Conservation (phyloP, 768 basidiomycete genomes). For the Goffeauzyma gilvescens region DNA sequence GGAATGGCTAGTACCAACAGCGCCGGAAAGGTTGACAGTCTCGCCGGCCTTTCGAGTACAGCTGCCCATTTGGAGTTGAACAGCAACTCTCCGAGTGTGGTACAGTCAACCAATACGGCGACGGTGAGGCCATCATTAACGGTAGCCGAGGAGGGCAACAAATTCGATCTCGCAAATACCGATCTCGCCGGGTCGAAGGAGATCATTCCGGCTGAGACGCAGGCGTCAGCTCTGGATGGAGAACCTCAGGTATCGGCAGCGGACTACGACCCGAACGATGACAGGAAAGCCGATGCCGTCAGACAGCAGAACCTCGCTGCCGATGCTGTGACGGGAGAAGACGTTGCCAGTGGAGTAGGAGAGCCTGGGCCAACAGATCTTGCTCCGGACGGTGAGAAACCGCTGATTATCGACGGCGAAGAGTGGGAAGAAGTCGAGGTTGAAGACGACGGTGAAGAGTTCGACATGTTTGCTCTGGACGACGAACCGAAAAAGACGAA, state of each 20-base stretch:
- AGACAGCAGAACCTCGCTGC: conserved; percentile 38
- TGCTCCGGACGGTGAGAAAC: conserved; percentile 25
- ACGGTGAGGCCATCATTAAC: too few relatives aligned
- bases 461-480: conserved; percentile 82
- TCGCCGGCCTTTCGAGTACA: too few relatives aligned
- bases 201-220: conserved; percentile 28
- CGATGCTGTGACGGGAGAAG: conserved; percentile 9
- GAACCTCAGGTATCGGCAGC: conserved; percentile 67
- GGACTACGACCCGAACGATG: conserved; percentile 72
- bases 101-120: too few relatives aligned
- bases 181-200: too few relatives aligned
- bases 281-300: conserved; percentile 66
- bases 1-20: conserved; percentile 4
- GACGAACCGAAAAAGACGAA: conserved; percentile 39
- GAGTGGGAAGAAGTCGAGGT: conserved; percentile 38
- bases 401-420: too few relatives aligned
- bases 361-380: conserved; percentile 19
- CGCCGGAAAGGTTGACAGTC: too few relatives aligned
- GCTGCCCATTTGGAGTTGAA: too few relatives aligned
- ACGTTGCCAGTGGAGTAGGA: conserved; percentile 19
- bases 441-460: conserved; percentile 60
- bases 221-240: conserved; percentile 30
- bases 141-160: too few relatives aligned
- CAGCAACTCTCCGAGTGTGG: too few relatives aligned
- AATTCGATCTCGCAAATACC: conserved; percentile 63